phyloP scores from a whole-genome alignment of 495 filamentous ascomycete genomes.

The Aspergillus olivimuriae region DNA sequence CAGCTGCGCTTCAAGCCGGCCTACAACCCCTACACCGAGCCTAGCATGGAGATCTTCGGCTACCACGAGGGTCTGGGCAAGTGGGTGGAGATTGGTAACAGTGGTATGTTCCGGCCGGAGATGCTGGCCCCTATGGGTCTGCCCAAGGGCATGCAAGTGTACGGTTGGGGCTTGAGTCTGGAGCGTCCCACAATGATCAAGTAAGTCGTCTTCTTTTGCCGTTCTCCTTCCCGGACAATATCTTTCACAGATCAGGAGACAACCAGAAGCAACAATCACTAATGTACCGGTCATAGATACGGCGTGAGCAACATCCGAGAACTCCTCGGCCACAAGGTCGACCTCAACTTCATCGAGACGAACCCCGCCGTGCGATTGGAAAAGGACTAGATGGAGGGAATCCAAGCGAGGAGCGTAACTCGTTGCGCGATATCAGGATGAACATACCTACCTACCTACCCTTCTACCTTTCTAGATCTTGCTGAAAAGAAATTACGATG shows the following conservation, averaged over 20 bases:
- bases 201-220: conserved; percentile 29
- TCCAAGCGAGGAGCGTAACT: conserved; percentile 4
- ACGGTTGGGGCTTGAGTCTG: conserved; percentile 84
- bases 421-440: conserved; percentile 5
- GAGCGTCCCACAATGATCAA: conserved; percentile 99
- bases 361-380: conserved; percentile 81
- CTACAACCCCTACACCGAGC: conserved; percentile 99
- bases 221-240: too few relatives aligned
- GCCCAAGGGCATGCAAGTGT: conserved; percentile 79
- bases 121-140: conserved; percentile 90
- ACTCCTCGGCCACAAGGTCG: conserved; percentile 77
- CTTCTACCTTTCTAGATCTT: background rate
- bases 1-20: conserved; percentile 90
- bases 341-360: conserved; percentile 72
- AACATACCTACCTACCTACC: background rate
- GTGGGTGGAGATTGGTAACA: conserved; percentile 96
- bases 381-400: conserved; percentile 48
- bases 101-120: conserved; percentile 95
- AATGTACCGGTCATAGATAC: conserved; percentile 41
- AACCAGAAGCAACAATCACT: background rate
- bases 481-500: background rate
- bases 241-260: too few relatives aligned
- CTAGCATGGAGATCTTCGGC: conserved; percentile 92
- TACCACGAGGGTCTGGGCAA: conserved; percentile 85
- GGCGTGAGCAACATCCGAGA: conserved; percentile 79